Conservation (phyloP, 371 early-diverging fungal genomes). For the Haplosporangium sp. region DNA sequence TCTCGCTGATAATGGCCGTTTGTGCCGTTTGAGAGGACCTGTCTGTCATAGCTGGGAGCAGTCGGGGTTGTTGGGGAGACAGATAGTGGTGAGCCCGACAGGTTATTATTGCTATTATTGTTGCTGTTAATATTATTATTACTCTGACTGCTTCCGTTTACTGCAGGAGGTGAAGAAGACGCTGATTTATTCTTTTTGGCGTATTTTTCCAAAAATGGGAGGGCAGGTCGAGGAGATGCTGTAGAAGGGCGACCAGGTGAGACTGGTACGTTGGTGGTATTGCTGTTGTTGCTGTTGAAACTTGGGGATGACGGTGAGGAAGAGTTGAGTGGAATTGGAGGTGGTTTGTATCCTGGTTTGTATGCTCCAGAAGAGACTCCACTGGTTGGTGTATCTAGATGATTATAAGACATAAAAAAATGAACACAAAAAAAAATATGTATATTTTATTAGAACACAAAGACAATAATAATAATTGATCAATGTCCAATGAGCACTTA, state of each 20-base stretch:
- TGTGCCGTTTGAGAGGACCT: constrained; percentile 33
- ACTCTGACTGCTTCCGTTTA: constrained; percentile 19
- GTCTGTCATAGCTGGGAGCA: constrained; percentile 47
- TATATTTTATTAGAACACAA: no score
- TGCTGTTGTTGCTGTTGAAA: constrained; percentile 9
- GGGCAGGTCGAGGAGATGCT: constrained; percentile 37
- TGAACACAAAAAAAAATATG: no score
- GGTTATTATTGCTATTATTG: constrained; percentile 18
- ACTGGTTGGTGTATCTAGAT: constrained; percentile 8
- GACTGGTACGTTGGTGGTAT: constrained; percentile 15
- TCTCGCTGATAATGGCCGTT: constrained; percentile 42
- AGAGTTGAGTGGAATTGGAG: constrained; percentile 33
- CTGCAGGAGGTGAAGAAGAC: constrained; percentile 32
- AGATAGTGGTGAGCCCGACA: constrained; percentile 44
- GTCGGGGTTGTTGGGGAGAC: constrained; percentile 57
- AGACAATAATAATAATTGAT: no score
- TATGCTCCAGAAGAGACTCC: constrained; percentile 47
- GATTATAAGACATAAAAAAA: background rate
- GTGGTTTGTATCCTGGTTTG: constrained; percentile 55
- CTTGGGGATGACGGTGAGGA: constrained; percentile 23
- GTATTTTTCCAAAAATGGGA: constrained; percentile 56
- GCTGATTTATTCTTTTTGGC: constrained; percentile 52
- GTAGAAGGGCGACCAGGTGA: constrained; percentile 38
- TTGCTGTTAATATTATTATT: constrained; percentile 26
- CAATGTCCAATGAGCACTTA: background rate